Evolutionary conservation across 306 rosid genomes (phyloP).

Genomic region (Ochetophila trinervis): DNA sequence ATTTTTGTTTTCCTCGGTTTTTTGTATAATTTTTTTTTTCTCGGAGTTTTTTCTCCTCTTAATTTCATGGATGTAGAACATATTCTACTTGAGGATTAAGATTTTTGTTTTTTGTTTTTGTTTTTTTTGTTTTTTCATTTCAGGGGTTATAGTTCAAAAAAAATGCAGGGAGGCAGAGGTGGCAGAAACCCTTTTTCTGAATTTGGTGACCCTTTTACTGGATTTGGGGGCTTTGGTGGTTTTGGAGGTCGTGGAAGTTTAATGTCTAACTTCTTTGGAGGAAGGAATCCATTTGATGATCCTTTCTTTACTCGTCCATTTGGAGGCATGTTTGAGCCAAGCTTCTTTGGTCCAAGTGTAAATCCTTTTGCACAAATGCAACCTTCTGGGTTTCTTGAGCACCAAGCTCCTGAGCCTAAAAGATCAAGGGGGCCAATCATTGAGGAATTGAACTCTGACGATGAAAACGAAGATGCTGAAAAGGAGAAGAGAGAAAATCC

Average conservation of each 20-base stretch:
- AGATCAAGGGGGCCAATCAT: slow-evolving; percentile 61
- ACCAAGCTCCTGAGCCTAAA: slow-evolving; percentile 49
- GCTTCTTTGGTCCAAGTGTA: slow-evolving; percentile 43
- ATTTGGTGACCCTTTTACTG: slow-evolving; percentile 58
- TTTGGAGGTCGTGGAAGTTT: slow-evolving; percentile 57
- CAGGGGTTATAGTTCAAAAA: slow-evolving; percentile 27
- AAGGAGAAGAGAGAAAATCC: slow-evolving; percentile 48
- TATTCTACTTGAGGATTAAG: background rate
- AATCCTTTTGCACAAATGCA: slow-evolving; percentile 44
- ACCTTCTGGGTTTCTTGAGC: slow-evolving; percentile 51
- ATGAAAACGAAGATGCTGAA: slow-evolving; percentile 46
- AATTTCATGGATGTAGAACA: background rate
- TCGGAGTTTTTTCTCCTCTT: background rate
- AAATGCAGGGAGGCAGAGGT: slow-evolving; percentile 66
- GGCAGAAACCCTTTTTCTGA: slow-evolving; percentile 48
- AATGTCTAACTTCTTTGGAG: slow-evolving; percentile 53
- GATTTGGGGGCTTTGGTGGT: slow-evolving; percentile 61
- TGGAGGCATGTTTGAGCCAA: slow-evolving; percentile 54
- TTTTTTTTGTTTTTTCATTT: background rate
- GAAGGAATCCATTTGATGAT: slow-evolving; percentile 73
- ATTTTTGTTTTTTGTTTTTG: too few relatives aligned
- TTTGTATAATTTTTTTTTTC: background rate
- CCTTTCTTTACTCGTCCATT: slow-evolving; percentile 79
- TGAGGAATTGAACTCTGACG: slow-evolving; percentile 77
- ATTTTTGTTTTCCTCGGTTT: too few relatives aligned